Base-by-base conservation (phyloP, 805 yeast species). In the Candida golubevii region DNA sequence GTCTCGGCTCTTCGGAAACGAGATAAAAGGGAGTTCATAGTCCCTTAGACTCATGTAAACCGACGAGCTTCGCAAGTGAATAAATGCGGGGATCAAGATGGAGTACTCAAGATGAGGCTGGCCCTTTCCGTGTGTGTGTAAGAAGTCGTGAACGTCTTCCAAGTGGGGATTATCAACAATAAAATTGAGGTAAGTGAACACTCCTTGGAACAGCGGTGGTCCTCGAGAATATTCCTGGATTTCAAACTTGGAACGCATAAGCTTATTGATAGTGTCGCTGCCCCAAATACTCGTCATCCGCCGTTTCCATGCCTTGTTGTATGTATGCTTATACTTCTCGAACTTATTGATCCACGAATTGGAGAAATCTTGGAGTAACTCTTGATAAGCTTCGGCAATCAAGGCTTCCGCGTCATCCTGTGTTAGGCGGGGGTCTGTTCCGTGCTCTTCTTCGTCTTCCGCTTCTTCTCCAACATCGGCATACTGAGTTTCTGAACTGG, bases 21-120 rank as follows among this genome's bases (percentile, higher is more conserved):
- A 72, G 2, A 81, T 51, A 6, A 82, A 53, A 0, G 89, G 58
- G 76, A 62, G 8, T 66, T 57, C 15, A 66, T 63, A 32, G 79
- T 74, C 44, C 59, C 65, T 38, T 38, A 50, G 41, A 18, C 50
- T 42, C 46, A 49, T 46, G 33, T 43, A 48, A 4, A 54, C 53
- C 9, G 50, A 46, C 1, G 50, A 41, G 18, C 53, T 46, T 14
- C 45, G 29, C 9, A 82, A 54, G n/a, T 67, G 66, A 8, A 79
- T 46, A 38, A 66, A 71, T 39, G 79, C 46, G 0, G 85, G 82
- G 7, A 79, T 58, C 33, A 82, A 62, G 18, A 81, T 73, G 7
- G 86, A 79, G 54, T 81, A 83, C 6, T 59, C 60, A 42, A 73
- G 67, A 38, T 62, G 70, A 0, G 88, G 88, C 46, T 80, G 79